Base-by-base conservation (phyloP, 352 stramenopile genomes). In the Globisporangium cystogenes region DNA sequence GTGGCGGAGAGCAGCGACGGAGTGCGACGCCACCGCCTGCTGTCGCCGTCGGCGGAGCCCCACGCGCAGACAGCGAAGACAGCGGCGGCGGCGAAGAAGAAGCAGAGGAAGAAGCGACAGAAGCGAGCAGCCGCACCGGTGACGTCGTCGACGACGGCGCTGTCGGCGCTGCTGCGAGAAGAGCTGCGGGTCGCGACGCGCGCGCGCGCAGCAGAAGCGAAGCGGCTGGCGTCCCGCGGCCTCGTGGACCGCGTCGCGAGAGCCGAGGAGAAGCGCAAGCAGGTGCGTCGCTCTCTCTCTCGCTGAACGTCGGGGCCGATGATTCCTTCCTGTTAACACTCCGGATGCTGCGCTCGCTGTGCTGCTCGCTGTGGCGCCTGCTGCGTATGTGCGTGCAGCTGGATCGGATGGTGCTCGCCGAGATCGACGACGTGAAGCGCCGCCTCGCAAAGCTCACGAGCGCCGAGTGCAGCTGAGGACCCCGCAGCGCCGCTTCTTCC, bases 391-490 rank as follows among this genome's bases (percentile, higher is more conserved):
- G 12, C 33, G 11, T 6, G 40, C 7, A 90, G 75, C 51, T 90
- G 8, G 80, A 90, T 55, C 67, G 60, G 26, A 51, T 86, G n/a
- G 65, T 90, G 23, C 59, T 88, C 15, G 64, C 53, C 0, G 80
- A 90, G 49, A 59, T 90, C 8, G 71, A 86, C 4, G 75, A 86
- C 43, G 70, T 88, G 23, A 87, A 90, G 44, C 66, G 72, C 42
- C 52, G 77, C n/a, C 64, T 90, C 15, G 71, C 76, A 1, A 76
- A 65, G n/a, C 51, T 88, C 18, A 53, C 81, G 39, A 47, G 36
- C 27, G 43, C 67, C 44, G 37, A 51, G 26, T 59, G 49, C 49
- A 44, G n/a, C 49, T 51, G 43, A 11, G 16, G 16, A 29, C 3
- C 26, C 12, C 39, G 39, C 39, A 43, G 36, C 36, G 2, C 26